Evolutionary conservation across 805 yeast species (phyloP).

Genomic region (Candida odintsovae): DNA sequence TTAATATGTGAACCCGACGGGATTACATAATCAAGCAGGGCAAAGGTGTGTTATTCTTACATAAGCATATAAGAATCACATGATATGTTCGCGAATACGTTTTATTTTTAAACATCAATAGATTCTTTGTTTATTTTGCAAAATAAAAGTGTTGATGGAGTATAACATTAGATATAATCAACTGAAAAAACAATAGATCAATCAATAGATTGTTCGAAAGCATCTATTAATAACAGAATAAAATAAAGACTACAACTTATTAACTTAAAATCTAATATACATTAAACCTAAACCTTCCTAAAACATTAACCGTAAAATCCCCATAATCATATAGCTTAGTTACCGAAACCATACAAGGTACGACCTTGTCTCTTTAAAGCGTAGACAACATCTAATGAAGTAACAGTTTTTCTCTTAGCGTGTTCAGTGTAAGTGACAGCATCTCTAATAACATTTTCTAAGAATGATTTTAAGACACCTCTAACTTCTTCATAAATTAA

Average conservation of each 20-base stretch:
- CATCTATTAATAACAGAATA: background rate
- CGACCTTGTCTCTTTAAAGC: constrained; percentile 99
- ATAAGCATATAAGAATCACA: background rate
- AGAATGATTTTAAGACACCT: constrained; percentile 90
- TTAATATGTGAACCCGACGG: background rate
- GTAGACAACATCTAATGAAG: constrained; percentile 96
- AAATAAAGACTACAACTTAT: background rate
- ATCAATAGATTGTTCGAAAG: background rate
- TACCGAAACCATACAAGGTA: constrained; percentile 99
- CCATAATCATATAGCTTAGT: constrained; percentile 42
- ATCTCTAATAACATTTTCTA: constrained; percentile 95
- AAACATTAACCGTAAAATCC: background rate
- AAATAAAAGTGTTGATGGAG: too few species aligned
- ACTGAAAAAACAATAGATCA: too few species aligned
- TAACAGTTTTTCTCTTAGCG: constrained; percentile 99
- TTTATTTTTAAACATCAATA: too few species aligned
- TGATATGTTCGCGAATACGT: background rate
- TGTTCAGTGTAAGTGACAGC: constrained; percentile 99
- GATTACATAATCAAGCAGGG: background rate
- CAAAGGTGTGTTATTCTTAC: background rate
- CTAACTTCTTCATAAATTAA: constrained; percentile 97
- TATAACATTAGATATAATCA: too few species aligned
- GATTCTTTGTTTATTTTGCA: background rate
- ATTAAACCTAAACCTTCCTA: background rate
- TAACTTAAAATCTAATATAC: background rate